Percentiles rank a stretch among this genome's conserved stretches.
Conservation (phyloP, 768 basidiomycete genomes). For the Tylopilus vinaceipallidus region DNA sequence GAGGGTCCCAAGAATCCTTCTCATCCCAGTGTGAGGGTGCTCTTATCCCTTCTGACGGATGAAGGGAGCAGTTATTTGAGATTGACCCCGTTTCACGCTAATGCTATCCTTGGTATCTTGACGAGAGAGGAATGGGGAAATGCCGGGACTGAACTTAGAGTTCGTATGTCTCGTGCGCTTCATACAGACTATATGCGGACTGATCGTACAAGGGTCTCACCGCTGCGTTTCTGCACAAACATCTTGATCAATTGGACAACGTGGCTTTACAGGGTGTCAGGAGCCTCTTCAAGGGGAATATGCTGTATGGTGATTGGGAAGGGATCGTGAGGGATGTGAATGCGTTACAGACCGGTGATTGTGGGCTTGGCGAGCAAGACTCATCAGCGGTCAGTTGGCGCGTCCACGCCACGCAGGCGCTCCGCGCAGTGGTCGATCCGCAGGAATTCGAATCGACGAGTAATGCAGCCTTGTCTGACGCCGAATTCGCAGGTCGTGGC, state of each 20-base stretch:
- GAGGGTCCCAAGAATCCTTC: conserved; percentile 35
- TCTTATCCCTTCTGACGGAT: conserved; percentile 23
- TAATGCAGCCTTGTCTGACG: conserved; percentile 41
- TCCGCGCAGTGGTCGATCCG: conserved; percentile 43
- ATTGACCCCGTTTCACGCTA: conserved; percentile 31
- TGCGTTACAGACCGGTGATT: conserved; percentile 1
- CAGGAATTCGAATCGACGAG: conserved; percentile 55
- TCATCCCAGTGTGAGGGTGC: conserved; percentile 9
- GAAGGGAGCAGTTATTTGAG: conserved; percentile 27
- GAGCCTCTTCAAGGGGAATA: conserved; percentile 19
- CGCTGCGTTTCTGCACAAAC: conserved; percentile 31
- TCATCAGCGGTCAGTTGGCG: conserved; percentile 18
- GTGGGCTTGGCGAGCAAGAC: background rate
- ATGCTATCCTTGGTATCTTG: conserved; percentile 38
- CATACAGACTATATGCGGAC: background rate
- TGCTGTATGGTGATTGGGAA: conserved; percentile 12
- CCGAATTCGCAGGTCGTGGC: conserved; percentile 41
- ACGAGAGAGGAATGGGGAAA: conserved; percentile 40
- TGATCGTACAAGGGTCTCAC: conserved; percentile 22
- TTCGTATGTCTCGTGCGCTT: conserved; percentile 23
- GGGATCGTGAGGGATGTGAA: conserved; percentile 15
- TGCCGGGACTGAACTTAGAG: conserved; percentile 28
- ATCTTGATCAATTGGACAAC: conserved; percentile 30
- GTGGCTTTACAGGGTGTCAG: conserved; percentile 23
- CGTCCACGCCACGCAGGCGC: conserved; percentile 25